Evolutionary conservation across 2,329 filamentous ascomycete genomes (phyloP), one percentile per base, ranked within the genome.

Genomic region (Monilinia vaccinii-corymbosi): DNA sequence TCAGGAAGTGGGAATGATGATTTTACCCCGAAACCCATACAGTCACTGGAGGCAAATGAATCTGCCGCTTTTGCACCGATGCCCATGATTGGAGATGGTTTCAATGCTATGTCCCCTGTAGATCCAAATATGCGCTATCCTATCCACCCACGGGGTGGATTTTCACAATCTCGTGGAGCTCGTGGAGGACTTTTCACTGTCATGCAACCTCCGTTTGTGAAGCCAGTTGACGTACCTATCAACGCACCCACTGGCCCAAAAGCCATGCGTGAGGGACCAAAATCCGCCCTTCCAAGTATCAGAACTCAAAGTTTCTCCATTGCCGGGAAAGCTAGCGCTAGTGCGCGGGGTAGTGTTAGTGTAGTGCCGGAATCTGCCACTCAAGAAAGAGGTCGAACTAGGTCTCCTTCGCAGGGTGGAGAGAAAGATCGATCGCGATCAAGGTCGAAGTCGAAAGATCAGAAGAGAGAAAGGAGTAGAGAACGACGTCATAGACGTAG

Each of bases 221-320:
- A 71, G 67, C 61, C 68, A 42, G 61, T 71, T 64, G 73, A 74
- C 60, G 75, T 79, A 56, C 84, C 84, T 48, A 73, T 85, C 75
- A 90, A 80, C 75, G 94, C 94, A 32, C 94, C 94, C 32, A 96
- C 88, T 58, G 94, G 92, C 11, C 94, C 94, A 51, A 92, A 94
- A 75, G 94, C 94, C 21, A 96, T 97, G 90, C 83, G 93, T 64
- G 88, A 94, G 74, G 78, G 91, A 13, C 88, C 89, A 56, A 95
- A 95, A 73, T 92, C 87, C 60, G 89, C 88, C 66, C 81, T 89
- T 57, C 81, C 85, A 65, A 82, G 88, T 68, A 72, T 86, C 72
- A 77, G 83, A 63, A 68, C 63, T 31, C 63, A 68, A 55, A 65
- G 73, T 21, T 76, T 77, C 61, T 71, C 75, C 18, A 68, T 70